These are phyloP conservation scores for Pseudogymnoascus pannorum DNA, from an alignment of 2,329 filamentous ascomycete genomes.

Conservation along the genomic window DNA sequence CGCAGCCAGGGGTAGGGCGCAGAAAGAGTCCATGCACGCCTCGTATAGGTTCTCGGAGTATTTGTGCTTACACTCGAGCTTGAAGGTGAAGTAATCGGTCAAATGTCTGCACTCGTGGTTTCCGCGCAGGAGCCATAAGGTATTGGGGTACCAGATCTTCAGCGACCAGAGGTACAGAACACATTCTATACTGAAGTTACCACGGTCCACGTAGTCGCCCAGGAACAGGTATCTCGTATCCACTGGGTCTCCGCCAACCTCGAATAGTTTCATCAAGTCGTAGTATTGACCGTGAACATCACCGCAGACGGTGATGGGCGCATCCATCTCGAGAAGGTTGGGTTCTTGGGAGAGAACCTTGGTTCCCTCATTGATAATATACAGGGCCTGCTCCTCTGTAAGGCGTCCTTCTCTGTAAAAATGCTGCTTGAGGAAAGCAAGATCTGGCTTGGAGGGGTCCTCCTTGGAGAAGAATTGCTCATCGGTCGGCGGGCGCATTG, in stretches of 20 bases:
- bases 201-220: constrained; percentile 95
- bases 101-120: constrained; percentile 98
- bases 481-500: constrained; percentile 84
- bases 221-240: constrained; percentile 96
- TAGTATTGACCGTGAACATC: constrained; percentile 99
- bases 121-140: constrained; percentile 90
- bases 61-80: constrained; percentile 99
- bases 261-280: constrained; percentile 98
- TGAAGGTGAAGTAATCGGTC: constrained; percentile 99
- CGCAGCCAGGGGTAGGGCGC: constrained; percentile 81
- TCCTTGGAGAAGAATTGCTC: constrained; percentile 90
- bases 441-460: constrained; percentile 80
- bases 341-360: constrained; percentile 84
- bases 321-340: constrained; percentile 98
- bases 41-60: constrained; percentile 96
- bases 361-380: constrained; percentile 83
- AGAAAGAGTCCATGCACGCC: constrained; percentile 98
- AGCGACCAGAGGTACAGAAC: constrained; percentile 95
- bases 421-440: constrained; percentile 93
- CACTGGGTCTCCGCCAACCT: constrained; percentile 91
- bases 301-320: constrained; percentile 95
- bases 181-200: constrained; percentile 99
- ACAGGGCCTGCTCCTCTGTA: constrained; percentile 94
- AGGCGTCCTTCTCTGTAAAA: constrained; percentile 96
- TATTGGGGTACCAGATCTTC: constrained; percentile 99